These are phyloP conservation scores for Aspergillus fischeri DNA, from an alignment of 2,329 filamentous ascomycete genomes.

Conservation along the genomic window DNA sequence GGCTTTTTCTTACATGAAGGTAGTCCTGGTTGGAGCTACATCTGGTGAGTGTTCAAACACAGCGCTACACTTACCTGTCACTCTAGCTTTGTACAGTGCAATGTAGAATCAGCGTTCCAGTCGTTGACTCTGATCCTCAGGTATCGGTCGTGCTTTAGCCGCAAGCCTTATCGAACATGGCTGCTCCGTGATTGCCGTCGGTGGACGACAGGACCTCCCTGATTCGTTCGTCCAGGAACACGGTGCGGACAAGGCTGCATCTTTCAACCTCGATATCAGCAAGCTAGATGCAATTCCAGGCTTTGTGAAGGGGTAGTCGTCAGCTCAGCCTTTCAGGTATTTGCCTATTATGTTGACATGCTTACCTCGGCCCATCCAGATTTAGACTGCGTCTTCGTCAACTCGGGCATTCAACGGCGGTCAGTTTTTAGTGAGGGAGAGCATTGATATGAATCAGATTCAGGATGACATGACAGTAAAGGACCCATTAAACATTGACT, in stretches of 20 bases:
- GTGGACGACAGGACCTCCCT: conserved; percentile 50
- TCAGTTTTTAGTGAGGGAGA: conserved; percentile 47
- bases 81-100: too few species aligned
- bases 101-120: too few species aligned
- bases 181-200: conserved; percentile 46
- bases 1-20: conserved; percentile 49
- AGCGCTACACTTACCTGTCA: too few species aligned
- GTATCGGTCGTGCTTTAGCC: conserved; percentile 47
- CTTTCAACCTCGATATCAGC: conserved; percentile 49
- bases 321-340: neutral
- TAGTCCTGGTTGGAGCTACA: conserved; percentile 52
- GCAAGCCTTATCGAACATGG: conserved; percentile 47
- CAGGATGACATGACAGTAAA: conserved; percentile 47
- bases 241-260: conserved; percentile 44
- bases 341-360: too few species aligned
- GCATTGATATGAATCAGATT: conserved; percentile 42
- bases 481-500: too few species aligned
- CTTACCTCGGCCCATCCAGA: conserved; percentile 44
- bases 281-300: conserved; percentile 33
- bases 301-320: conserved; percentile 28
- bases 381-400: conserved; percentile 51
- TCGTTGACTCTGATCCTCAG: neutral
- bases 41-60: conserved; percentile 18
- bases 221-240: conserved; percentile 46
- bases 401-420: conserved; percentile 51